Percentiles rank a stretch among this genome's conserved stretches.
Evolutionary conservation across 495 filamentous ascomycete genomes (phyloP).

Genomic region (Penicillium chermesinum): DNA sequence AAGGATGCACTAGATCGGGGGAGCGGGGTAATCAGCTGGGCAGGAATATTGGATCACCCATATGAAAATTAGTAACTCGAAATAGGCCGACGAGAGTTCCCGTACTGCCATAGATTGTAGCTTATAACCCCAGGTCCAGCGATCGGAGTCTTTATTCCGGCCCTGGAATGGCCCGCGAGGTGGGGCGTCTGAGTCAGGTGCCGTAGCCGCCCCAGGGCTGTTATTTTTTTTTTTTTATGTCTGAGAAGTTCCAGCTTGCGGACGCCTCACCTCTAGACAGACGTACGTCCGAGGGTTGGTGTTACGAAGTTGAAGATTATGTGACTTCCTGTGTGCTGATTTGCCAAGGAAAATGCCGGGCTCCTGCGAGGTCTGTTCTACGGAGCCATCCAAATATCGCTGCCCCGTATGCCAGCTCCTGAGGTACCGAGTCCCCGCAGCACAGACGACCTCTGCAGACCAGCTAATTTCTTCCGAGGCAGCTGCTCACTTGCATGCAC

Average conservation of each 20-base stretch:
- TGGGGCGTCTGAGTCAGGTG: neutral
- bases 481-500: conserved; percentile 71
- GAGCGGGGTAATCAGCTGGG: neutral
- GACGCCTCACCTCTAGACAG: too few relatives aligned
- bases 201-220: too few relatives aligned
- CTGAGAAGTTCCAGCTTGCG: neutral
- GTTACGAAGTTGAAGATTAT: too few relatives aligned
- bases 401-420: conserved; percentile 57
- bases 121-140: neutral
- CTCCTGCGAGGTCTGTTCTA: conserved; percentile 55
- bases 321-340: conserved; percentile 1
- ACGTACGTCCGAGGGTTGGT: too few relatives aligned
- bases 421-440: conserved; percentile 42
- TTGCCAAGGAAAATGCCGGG: conserved; percentile 23
- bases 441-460: neutral
- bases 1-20: too few relatives aligned
- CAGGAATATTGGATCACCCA: too few relatives aligned
- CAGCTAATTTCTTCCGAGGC: conserved; percentile 2
- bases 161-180: neutral
- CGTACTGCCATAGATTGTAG: neutral
- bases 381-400: conserved; percentile 56
- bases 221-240: neutral
- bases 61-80: too few relatives aligned
- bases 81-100: neutral
- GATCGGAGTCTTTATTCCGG: neutral